These are phyloP conservation scores for Keithomyces neogunnii DNA, from an alignment of 2,329 filamentous ascomycete genomes.

Conservation along the genomic window DNA sequence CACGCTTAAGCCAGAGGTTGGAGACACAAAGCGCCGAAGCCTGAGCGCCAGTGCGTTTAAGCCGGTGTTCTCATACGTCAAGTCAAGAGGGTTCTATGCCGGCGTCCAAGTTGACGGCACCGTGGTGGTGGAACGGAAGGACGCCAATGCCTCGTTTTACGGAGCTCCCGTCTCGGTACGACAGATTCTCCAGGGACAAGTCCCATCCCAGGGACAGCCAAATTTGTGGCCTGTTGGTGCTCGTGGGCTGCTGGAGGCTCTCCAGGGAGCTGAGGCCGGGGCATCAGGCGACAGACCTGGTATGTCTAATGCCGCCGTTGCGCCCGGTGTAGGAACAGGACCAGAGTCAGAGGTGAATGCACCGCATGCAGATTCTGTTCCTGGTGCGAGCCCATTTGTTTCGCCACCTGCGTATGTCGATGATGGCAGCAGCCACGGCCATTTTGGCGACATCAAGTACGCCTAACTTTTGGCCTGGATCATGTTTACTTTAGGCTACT, in stretches of 20 bases:
- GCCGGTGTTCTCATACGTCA: conserved; percentile 64
- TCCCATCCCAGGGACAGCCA: conserved; percentile 16
- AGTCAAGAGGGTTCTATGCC: conserved; percentile 81
- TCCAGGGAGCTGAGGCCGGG: conserved; percentile 24
- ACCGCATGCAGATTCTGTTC: not conserved
- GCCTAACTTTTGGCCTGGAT: not conserved
- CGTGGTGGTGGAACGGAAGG: conserved; percentile 74
- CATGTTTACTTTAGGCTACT: too few relatives aligned
- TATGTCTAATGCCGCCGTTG: not conserved
- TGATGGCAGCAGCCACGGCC: conserved; percentile 6
- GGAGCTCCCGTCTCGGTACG: conserved; percentile 45
- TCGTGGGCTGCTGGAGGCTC: conserved; percentile 19
- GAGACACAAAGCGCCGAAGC: conserved; percentile 18
- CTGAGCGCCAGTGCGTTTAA: conserved; percentile 20
- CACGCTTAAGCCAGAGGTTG: conserved; percentile 17
- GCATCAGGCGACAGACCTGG: conserved; percentile 3
- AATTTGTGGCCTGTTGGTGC: conserved; percentile 25
- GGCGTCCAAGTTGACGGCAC: conserved; percentile 83
- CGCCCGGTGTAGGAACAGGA: not conserved
- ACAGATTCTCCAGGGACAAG: conserved; percentile 38
- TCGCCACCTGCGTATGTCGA: conserved; percentile 7
- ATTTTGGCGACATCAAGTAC: conserved; percentile 7
- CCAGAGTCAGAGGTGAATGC: not conserved
- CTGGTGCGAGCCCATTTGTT: not conserved
- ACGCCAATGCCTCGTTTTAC: conserved; percentile 84